These are phyloP conservation scores for Globisporangium heterothallicum DNA, from an alignment of 352 stramenopile species.

Conservation along the genomic window DNA sequence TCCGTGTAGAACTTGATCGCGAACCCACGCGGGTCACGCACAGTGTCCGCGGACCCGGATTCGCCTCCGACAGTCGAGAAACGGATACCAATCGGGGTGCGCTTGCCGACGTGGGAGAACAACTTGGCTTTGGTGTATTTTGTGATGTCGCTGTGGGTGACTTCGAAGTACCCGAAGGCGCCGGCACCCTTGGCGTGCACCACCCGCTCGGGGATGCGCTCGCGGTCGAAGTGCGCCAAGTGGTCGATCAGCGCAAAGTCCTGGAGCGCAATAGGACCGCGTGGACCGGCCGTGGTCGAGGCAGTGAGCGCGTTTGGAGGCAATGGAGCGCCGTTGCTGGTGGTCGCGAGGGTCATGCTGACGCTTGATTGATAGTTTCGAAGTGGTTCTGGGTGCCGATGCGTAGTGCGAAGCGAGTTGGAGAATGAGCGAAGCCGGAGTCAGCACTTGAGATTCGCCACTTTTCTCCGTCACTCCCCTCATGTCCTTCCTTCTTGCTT, in stretches of 20 bases:
- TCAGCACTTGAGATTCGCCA: background rate
- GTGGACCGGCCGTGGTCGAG: constrained; percentile 53
- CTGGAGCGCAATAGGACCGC: constrained; percentile 62
- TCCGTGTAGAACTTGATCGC: constrained; percentile 93
- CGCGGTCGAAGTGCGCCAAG: constrained; percentile 62
- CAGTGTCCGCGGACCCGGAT: constrained; percentile 73
- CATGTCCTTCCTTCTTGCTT: too few species aligned
- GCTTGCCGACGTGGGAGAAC: constrained; percentile 68
- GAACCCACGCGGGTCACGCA: constrained; percentile 85
- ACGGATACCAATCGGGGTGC: constrained; percentile 73
- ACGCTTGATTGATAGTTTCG: too few species aligned
- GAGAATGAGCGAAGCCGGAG: background rate
- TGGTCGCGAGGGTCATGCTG: constrained; percentile 23
- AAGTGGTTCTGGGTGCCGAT: background rate
- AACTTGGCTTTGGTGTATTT: constrained; percentile 70
- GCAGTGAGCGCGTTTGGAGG: constrained; percentile 60
- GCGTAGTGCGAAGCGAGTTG: background rate
- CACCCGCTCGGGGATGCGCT: constrained; percentile 65
- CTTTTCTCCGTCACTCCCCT: background rate
- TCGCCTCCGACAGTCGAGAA: constrained; percentile 72
- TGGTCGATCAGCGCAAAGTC: constrained; percentile 89
- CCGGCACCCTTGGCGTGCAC: constrained; percentile 87
- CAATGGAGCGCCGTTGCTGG: constrained; percentile 57
- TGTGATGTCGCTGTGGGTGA: constrained; percentile 51
- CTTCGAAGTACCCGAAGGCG: constrained; percentile 90